Evolutionary conservation across 1,284 basidiomycete species (phyloP).

Genomic region (Apiotrichum sp.): DNA sequence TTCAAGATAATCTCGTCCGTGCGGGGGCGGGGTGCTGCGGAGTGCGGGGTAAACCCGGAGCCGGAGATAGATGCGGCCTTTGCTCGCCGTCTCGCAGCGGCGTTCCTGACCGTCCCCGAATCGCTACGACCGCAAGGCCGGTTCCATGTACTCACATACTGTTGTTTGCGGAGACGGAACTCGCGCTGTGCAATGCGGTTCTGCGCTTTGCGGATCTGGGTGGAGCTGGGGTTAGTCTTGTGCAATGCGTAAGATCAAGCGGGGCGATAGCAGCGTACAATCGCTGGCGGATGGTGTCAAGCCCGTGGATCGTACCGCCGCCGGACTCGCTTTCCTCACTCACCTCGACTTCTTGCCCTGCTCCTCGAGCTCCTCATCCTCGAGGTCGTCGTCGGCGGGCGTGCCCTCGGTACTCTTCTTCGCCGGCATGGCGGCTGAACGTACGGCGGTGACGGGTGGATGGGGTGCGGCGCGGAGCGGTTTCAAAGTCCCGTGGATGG

Average conservation of each 20-base stretch:
- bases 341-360: constrained; percentile 2
- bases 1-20: too few relatives aligned
- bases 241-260: too few relatives aligned
- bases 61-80: too few relatives aligned
- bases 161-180: constrained; percentile 79
- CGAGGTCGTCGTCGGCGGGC: neutral
- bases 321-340: neutral
- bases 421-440: neutral
- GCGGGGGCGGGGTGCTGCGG: too few relatives aligned
- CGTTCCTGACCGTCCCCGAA: too few relatives aligned
- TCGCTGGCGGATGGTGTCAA: too few relatives aligned
- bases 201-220: constrained; percentile 51
- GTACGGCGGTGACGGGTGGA: neutral
- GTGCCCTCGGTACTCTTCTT: neutral
- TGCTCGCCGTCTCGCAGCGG: too few relatives aligned
- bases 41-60: too few relatives aligned
- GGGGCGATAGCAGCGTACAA: too few relatives aligned
- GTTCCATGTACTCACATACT: constrained; percentile 30
- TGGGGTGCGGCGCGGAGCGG: neutral
- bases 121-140: too few relatives aligned
- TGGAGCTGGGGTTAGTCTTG: constrained; percentile 20
- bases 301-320: too few relatives aligned
- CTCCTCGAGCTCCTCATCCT: neutral
- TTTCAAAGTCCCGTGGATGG: too few relatives aligned
- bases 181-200: constrained; percentile 89